phyloP scores from a whole-genome alignment of 2,329 filamentous ascomycete species.

The Cercospora canescens region DNA sequence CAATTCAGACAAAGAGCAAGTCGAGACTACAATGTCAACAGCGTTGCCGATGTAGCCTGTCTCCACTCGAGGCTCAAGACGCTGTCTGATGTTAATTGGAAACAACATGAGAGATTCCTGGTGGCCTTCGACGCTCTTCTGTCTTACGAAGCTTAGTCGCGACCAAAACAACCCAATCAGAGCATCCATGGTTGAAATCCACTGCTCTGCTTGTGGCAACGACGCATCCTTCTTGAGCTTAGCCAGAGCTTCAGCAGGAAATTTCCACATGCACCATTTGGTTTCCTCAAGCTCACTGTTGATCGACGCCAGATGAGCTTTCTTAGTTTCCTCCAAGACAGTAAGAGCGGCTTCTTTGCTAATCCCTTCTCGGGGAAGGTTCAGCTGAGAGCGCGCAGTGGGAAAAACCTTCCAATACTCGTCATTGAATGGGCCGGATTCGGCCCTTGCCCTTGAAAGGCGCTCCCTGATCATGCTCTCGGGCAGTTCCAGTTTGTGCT shows the following conservation, averaged over 20 bases:
- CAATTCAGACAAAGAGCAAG: slow-evolving; percentile 3
- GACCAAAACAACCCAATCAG: slow-evolving; percentile 25
- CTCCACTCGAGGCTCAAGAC: slow-evolving; percentile 14
- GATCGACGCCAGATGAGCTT: slow-evolving; percentile 4
- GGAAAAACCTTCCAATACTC: slow-evolving; percentile 18
- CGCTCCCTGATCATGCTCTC: slow-evolving; percentile 13
- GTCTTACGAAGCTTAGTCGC: slow-evolving; percentile 9
- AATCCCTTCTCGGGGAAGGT: slow-evolving; percentile 8
- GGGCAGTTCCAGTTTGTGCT: slow-evolving; percentile 3
- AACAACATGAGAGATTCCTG: slow-evolving; percentile 16
- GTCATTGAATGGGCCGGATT: slow-evolving; percentile 1
- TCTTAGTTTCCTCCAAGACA: slow-evolving; percentile 13
- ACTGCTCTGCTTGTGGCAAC: neutral
- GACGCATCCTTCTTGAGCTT: slow-evolving; percentile 19
- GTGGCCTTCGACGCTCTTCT: slow-evolving; percentile 10
- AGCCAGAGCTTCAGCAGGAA: slow-evolving; percentile 16
- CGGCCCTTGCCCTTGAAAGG: slow-evolving; percentile 11
- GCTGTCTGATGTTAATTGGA: slow-evolving; percentile 20
- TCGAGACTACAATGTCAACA: slow-evolving; percentile 15
- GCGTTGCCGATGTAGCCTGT: slow-evolving; percentile 20
- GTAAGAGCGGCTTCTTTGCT: slow-evolving; percentile 4
- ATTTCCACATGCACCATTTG: slow-evolving; percentile 20
- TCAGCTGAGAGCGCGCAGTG: slow-evolving; percentile 13
- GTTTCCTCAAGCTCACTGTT: slow-evolving; percentile 2
- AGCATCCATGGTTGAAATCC: slow-evolving; percentile 26